These are phyloP conservation scores for Monosiga brevicollis DNA, from an alignment of 78 protist species.

Conservation along the genomic window DNA sequence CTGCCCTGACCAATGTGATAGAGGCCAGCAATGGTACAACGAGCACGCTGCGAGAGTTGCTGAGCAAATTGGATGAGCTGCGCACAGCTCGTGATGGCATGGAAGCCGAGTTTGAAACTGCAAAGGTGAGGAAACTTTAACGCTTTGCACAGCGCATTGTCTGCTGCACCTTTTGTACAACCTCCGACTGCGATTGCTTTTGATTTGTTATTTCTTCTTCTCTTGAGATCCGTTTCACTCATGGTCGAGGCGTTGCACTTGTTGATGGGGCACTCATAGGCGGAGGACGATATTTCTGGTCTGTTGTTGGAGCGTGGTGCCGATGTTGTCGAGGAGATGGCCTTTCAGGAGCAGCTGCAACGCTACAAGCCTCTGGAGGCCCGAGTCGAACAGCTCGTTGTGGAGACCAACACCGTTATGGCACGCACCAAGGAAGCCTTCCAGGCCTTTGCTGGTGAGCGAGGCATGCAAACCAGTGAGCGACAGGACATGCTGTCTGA, in stretches of 20 bases:
- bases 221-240: too few relatives aligned
- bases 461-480: too few relatives aligned
- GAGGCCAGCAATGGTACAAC: neutral
- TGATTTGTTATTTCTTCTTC: too few relatives aligned
- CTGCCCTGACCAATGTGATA: neutral
- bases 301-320: neutral
- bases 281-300: neutral
- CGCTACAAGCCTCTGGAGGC: neutral
- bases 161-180: too few relatives aligned
- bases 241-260: too few relatives aligned
- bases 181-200: too few relatives aligned
- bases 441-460: neutral
- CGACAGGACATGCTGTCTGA: neutral
- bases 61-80: neutral
- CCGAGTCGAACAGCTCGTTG: neutral
- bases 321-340: neutral
- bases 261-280: neutral
- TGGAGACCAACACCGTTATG: neutral
- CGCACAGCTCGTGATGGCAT: neutral
- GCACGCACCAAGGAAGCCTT: neutral
- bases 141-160: too few relatives aligned
- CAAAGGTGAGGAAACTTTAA: too few relatives aligned
- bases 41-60: neutral
- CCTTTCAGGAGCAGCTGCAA: neutral
- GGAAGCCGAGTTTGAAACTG: neutral